Conservation (phyloP, 2,329 filamentous ascomycete species). For the Leptographium lundbergii region DNA sequence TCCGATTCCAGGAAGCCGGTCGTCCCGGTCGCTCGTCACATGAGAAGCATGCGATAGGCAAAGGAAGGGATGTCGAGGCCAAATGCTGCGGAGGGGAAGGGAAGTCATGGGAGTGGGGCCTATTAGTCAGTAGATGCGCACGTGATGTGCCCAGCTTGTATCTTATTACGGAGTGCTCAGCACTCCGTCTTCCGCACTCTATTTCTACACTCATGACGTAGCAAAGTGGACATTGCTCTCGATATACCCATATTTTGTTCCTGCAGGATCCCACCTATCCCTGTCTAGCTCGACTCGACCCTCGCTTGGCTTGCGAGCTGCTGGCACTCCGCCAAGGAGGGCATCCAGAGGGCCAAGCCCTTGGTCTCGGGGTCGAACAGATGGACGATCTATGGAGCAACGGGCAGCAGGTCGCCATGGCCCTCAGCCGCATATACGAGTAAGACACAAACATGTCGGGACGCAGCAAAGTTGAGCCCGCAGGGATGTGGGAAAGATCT, state of each 20-base stretch:
- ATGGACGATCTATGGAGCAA: slow-evolving; percentile 23
- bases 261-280: no score
- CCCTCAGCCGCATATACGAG: slow-evolving; percentile 13
- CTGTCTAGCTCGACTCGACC: no score
- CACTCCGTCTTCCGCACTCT: no score
- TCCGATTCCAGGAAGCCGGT: not conserved
- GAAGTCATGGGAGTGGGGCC: not conserved
- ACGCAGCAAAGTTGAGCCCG: slow-evolving; percentile 43
- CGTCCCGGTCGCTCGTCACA: slow-evolving; percentile 3
- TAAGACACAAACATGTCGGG: slow-evolving; percentile 31
- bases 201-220: no score
- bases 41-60: slow-evolving; percentile 7
- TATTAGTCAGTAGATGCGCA: not conserved
- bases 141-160: not conserved
- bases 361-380: slow-evolving; percentile 33
- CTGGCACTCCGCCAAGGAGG: slow-evolving; percentile 20
- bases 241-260: no score
- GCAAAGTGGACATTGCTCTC: no score
- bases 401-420: no score
- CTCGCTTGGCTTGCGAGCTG: not conserved
- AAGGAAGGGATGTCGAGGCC: not conserved
- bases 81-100: not conserved
- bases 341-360: slow-evolving; percentile 26
- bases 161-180: not conserved
- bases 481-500: slow-evolving; percentile 45